A percentile compares a stretch with the other conserved stretches of the same genome.
These are phyloP conservation scores for Thelonectria blattea DNA, from an alignment of 2,329 filamentous ascomycete genomes.

Conservation along the genomic window DNA sequence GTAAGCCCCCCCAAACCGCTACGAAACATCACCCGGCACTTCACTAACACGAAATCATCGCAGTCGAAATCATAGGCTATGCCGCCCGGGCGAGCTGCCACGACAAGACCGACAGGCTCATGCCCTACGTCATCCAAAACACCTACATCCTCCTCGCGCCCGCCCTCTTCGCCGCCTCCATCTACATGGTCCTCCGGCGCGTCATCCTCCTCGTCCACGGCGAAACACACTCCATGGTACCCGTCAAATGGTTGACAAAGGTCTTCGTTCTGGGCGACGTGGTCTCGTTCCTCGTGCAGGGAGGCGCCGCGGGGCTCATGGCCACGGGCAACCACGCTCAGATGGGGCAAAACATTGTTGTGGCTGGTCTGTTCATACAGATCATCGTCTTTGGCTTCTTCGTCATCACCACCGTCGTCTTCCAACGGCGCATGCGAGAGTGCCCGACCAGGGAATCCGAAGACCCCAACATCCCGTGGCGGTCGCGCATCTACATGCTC, in stretches of 20 bases:
- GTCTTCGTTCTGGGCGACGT: conserved; percentile 63
- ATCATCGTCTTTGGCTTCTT: background rate
- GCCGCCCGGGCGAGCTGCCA: background rate
- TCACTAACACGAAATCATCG: background rate
- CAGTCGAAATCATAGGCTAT: background rate
- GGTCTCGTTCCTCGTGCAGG: conserved; percentile 58
- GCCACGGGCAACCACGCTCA: conserved; percentile 36
- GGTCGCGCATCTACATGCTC: conserved; percentile 4
- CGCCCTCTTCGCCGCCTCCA: conserved; percentile 54
- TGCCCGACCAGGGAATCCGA: background rate
- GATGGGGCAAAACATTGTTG: background rate
- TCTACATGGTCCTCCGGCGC: conserved; percentile 58
- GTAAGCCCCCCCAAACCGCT: background rate
- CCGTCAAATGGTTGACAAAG: conserved; percentile 53
- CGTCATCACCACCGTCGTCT: background rate
- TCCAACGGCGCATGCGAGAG: background rate
- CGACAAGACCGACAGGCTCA: background rate
- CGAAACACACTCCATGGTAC: conserved; percentile 43
- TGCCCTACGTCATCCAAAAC: conserved; percentile 42
- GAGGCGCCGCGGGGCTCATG: conserved; percentile 36
- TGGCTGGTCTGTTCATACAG: background rate
- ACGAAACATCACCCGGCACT: too few relatives aligned
- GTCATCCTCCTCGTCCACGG: conserved; percentile 48
- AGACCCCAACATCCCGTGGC: background rate
- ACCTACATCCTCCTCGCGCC: conserved; percentile 55